phyloP scores from a whole-genome alignment of 2,329 filamentous ascomycete species.

The Penicillium sp. region DNA sequence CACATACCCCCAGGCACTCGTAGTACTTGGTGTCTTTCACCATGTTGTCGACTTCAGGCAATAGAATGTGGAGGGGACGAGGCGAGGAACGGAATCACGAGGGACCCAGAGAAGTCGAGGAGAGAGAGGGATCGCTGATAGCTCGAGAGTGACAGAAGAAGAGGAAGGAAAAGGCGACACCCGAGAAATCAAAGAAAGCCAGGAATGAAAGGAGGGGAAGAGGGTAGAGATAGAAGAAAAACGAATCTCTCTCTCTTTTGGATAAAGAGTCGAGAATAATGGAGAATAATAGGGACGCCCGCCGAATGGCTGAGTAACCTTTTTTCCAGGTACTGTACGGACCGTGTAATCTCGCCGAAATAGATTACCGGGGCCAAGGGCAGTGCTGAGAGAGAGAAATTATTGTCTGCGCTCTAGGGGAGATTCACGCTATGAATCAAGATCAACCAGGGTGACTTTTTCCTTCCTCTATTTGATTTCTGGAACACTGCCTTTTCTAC shows the following conservation, averaged over 20 bases:
- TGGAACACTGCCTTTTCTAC: background rate
- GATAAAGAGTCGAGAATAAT: conserved; percentile 16
- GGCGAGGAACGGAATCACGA: conserved; percentile 3
- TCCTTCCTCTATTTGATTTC: background rate
- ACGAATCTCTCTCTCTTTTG: conserved; percentile 13
- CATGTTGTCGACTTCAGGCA: conserved; percentile 43
- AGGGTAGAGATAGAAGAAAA: conserved; percentile 10
- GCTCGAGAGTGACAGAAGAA: conserved; percentile 11
- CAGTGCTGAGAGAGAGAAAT: background rate
- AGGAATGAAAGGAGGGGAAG: conserved; percentile 9
- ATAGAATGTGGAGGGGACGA: conserved; percentile 16
- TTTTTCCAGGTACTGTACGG: conserved; percentile 28
- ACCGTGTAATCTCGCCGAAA: conserved; percentile 14
- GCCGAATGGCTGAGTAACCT: conserved; percentile 27
- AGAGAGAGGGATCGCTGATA: conserved; percentile 8
- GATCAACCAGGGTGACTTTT: background rate
- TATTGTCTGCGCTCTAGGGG: background rate
- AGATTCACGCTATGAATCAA: background rate
- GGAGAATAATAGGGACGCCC: conserved; percentile 14
- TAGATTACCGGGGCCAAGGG: conserved; percentile 20
- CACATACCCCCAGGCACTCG: conserved; percentile 50
- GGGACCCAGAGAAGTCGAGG: conserved; percentile 20
- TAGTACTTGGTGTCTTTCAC: conserved; percentile 56
- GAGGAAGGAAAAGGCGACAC: conserved; percentile 12
- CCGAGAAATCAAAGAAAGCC: conserved; percentile 5